phyloP scores from a whole-genome alignment of 2,329 filamentous ascomycete species.

The Penicillium sclerotiorum region DNA sequence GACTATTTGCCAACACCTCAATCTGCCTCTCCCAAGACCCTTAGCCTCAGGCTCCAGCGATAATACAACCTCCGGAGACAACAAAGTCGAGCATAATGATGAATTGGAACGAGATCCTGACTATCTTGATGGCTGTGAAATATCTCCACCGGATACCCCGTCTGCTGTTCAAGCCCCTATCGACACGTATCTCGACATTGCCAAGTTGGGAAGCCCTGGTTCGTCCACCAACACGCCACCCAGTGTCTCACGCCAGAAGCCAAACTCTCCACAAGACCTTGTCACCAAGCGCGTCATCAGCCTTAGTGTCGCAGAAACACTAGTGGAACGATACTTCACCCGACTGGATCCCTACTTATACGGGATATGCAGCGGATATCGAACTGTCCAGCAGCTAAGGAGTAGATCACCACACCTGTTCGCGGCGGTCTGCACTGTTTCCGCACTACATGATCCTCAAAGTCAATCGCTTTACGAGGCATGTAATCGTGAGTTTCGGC shows the following conservation, averaged over 20 bases:
- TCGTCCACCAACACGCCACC: conserved; percentile 31
- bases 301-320: conserved; percentile 45
- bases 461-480: conserved; percentile 32
- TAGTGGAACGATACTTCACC: conserved; percentile 47
- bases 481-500: conserved; percentile 52
- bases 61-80: not conserved
- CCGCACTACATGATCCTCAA: conserved; percentile 49
- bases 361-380: conserved; percentile 46
- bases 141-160: conserved; percentile 37
- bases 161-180: conserved; percentile 40
- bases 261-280: conserved; percentile 39
- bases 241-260: conserved; percentile 23
- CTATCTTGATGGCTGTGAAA: conserved; percentile 40
- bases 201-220: conserved; percentile 35
- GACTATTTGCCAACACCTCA: conserved; percentile 38
- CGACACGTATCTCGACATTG: conserved; percentile 40
- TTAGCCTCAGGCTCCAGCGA: conserved; percentile 7
- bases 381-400: conserved; percentile 43
- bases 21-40: conserved; percentile 29
- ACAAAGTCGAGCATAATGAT: too few species aligned
- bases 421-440: conserved; percentile 50
- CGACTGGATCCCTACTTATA: conserved; percentile 54
- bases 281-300: conserved; percentile 49
- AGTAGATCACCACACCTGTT: conserved; percentile 47
- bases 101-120: conserved; percentile 18